Evolutionary conservation across 768 basidiomycete species (phyloP).

Genomic region (Phanerochaete sordida): DNA sequence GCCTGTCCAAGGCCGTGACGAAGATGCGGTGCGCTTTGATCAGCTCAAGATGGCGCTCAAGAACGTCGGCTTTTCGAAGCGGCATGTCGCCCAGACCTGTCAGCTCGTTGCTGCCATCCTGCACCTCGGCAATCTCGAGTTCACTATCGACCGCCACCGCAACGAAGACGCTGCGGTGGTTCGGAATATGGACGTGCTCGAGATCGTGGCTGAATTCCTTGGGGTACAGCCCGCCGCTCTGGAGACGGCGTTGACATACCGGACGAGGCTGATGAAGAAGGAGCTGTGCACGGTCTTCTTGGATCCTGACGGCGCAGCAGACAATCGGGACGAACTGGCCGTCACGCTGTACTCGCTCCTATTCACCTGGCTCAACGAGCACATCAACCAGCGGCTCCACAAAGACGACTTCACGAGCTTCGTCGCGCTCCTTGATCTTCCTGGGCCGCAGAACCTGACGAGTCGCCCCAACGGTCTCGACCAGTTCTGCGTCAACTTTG

Average conservation of each 20-base stretch:
- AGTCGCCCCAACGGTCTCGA: conserved; percentile 90
- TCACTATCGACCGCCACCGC: conserved; percentile 73
- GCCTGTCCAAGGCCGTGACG: conserved; percentile 50
- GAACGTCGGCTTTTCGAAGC: conserved; percentile 88
- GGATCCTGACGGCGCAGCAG: conserved; percentile 89
- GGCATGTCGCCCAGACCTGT: conserved; percentile 92
- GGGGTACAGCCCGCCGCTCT: conserved; percentile 73
- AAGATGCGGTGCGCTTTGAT: conserved; percentile 86
- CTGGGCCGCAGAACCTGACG: conserved; percentile 88
- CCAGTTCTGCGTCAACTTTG: conserved; percentile 95
- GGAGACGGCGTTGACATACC: conserved; percentile 83
- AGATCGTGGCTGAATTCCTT: conserved; percentile 85
- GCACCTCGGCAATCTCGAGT: conserved; percentile 95
- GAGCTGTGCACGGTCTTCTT: conserved; percentile 97
- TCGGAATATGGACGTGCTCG: conserved; percentile 77
- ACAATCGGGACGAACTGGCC: conserved; percentile 92
- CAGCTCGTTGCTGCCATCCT: conserved; percentile 94
- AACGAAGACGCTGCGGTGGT: conserved; percentile 95
- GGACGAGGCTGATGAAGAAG: conserved; percentile 89
- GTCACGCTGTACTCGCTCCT: conserved; percentile 91
- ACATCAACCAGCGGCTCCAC: conserved; percentile 93
- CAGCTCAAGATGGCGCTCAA: conserved; percentile 95
- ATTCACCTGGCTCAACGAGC: conserved; percentile 95
- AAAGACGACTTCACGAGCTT: conserved; percentile 90
- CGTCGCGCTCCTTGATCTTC: conserved; percentile 91